These are phyloP conservation scores for Elasticomyces elasticus DNA, from an alignment of 495 filamentous ascomycete species.

Conservation along the genomic window DNA sequence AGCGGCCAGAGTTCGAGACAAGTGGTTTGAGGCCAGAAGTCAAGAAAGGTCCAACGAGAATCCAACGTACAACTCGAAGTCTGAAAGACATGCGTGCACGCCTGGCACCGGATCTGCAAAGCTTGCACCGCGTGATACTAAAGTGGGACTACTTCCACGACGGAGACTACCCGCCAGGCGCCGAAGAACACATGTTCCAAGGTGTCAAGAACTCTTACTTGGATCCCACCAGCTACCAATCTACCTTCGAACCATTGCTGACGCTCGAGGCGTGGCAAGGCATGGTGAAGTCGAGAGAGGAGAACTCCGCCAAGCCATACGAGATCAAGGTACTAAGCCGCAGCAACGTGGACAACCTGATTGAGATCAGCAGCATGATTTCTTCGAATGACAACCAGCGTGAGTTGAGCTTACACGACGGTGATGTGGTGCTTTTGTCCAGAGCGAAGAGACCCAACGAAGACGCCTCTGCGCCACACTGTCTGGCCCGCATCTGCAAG, in stretches of 20 bases:
- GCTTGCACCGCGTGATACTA: constrained; percentile 74
- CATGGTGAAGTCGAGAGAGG: constrained; percentile 81
- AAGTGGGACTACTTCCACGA: constrained; percentile 87
- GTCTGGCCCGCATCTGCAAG: constrained; percentile 72
- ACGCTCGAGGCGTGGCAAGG: constrained; percentile 93
- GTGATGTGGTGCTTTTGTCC: constrained; percentile 80
- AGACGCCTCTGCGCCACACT: constrained; percentile 57
- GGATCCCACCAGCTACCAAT: constrained; percentile 68
- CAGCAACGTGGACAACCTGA: constrained; percentile 80
- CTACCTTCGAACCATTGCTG: constrained; percentile 80
- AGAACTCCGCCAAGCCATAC: constrained; percentile 64
- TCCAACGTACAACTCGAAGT: constrained; percentile 62
- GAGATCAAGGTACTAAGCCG: constrained; percentile 78
- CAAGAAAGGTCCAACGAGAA: constrained; percentile 61
- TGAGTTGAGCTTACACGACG: constrained; percentile 66
- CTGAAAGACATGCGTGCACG: constrained; percentile 89
- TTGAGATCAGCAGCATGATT: constrained; percentile 80
- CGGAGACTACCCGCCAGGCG: constrained; percentile 69
- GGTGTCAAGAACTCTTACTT: constrained; percentile 66
- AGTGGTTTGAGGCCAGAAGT: constrained; percentile 14
- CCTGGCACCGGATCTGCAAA: constrained; percentile 76
- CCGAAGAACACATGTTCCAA: constrained; percentile 57
- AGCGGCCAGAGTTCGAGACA: constrained; percentile 40
- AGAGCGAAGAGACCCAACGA: constrained; percentile 54
- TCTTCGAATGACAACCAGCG: constrained; percentile 54